Conservation (phyloP, 139 green algal genomes). For the Tetraselmis striata region DNA sequence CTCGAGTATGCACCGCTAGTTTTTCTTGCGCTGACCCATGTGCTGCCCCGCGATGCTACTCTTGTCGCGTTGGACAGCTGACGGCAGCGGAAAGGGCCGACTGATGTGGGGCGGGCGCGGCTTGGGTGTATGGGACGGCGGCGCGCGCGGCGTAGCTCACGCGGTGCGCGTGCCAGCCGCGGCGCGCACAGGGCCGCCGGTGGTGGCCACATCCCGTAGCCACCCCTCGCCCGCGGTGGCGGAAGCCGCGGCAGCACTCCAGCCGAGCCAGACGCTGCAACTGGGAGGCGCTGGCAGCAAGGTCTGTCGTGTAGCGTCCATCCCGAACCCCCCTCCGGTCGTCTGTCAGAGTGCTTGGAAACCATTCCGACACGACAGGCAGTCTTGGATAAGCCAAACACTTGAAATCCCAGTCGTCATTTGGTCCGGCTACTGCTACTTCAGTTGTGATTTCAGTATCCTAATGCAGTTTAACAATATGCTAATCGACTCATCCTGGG, state of each 20-base stretch:
- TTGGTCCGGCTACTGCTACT: no score
- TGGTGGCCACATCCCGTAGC: background rate
- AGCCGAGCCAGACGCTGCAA: background rate
- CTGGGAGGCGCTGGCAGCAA: constrained; percentile 4
- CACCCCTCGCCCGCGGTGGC: background rate
- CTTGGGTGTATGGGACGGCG: background rate
- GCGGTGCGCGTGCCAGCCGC: background rate
- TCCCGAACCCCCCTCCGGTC: no score
- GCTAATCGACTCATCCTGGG: no score
- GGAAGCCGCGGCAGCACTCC: background rate
- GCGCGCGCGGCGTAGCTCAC: background rate
- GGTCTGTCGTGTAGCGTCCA: background rate
- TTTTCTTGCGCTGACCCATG: background rate
- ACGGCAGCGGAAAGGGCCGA: background rate
- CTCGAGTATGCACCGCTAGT: background rate
- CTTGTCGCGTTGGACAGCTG: background rate
- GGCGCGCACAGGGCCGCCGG: background rate
- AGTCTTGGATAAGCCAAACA: no score
- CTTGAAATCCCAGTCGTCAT: no score
- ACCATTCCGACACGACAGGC: no score
- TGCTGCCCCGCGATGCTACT: background rate
- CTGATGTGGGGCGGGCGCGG: background rate
- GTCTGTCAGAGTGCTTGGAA: no score
- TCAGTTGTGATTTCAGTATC: no score
- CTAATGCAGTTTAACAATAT: no score